A percentile compares a stretch with the other conserved stretches of the same genome.
Conservation (phyloP, 164 flowering plant species). For the Chimonanthus praecox region DNA sequence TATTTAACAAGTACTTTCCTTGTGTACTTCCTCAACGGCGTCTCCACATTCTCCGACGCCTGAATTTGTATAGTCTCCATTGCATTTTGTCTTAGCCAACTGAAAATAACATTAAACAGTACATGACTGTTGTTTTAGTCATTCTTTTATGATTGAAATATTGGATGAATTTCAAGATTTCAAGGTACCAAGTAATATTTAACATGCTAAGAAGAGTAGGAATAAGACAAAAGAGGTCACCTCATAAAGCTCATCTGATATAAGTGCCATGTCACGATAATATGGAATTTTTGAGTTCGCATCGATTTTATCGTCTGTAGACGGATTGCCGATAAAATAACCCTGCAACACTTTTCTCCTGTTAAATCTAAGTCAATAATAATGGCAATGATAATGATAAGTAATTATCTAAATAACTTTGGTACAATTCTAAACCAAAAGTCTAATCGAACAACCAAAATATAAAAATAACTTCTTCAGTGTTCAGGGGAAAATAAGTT, state of each 20-base stretch:
- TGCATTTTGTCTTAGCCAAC: conserved; percentile 17
- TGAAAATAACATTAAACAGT: neutral
- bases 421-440: no score
- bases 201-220: no score
- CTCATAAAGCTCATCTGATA: conserved; percentile 23
- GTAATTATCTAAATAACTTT: neutral
- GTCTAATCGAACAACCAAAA: no score
- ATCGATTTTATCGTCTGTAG: conserved; percentile 6
- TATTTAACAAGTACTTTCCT: conserved; percentile 8
- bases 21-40: conserved; percentile 13
- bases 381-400: neutral
- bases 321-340: conserved; percentile 17
- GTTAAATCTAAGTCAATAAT: neutral
- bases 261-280: conserved; percentile 18
- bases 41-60: conserved; percentile 7
- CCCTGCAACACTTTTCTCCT: conserved; percentile 13
- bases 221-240: conserved; percentile 1
- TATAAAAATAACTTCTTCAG: no score
- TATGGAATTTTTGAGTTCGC: conserved; percentile 5
- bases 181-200: no score
- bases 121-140: no score
- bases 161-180: no score
- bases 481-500: no score
- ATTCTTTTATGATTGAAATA: no score
- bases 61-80: no score